phyloP scores from a whole-genome alignment of 1,284 basidiomycete genomes.

The Cystobasidium pallidum region DNA sequence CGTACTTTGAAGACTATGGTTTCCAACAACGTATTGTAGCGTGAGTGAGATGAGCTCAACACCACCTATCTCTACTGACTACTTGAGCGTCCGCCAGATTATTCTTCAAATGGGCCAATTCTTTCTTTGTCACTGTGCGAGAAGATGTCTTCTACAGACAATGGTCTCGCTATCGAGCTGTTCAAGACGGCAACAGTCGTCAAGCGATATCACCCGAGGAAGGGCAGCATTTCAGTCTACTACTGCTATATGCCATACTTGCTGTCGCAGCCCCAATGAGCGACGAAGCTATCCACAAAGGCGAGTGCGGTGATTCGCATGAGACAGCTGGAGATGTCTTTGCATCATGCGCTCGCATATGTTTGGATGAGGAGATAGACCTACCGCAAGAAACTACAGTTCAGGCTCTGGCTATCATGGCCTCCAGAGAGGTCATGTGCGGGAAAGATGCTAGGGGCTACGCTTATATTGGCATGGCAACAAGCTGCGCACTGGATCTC shows the following conservation, averaged over 20 bases:
- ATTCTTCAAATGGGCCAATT: slow-evolving; percentile 30
- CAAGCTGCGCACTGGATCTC: slow-evolving; percentile 29
- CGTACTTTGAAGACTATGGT: slow-evolving; percentile 10
- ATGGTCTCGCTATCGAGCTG: slow-evolving; percentile 14
- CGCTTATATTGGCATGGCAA: slow-evolving; percentile 29
- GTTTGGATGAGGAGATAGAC: slow-evolving; percentile 39
- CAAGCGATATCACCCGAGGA: slow-evolving; percentile 10
- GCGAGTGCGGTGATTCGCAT: slow-evolving; percentile 16
- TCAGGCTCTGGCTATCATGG: slow-evolving; percentile 38
- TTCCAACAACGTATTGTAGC: slow-evolving; percentile 27
- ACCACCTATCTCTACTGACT: neutral
- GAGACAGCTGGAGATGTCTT: slow-evolving; percentile 35
- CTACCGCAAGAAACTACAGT: slow-evolving; percentile 38
- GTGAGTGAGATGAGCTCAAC: neutral
- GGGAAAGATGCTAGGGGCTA: slow-evolving; percentile 35
- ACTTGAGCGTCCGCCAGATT: neutral
- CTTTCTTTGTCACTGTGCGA: slow-evolving; percentile 27
- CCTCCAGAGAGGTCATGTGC: slow-evolving; percentile 21
- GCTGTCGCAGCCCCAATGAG: slow-evolving; percentile 27
- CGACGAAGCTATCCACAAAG: slow-evolving; percentile 23
- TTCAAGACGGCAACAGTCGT: slow-evolving; percentile 30
- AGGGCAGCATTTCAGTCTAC: slow-evolving; percentile 26
- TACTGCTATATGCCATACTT: slow-evolving; percentile 36
- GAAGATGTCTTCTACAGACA: slow-evolving; percentile 34
- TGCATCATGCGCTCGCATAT: slow-evolving; percentile 26